Percentiles rank a stretch among this genome's conserved stretches.
Conservation (phyloP, 805 yeast species). For the Ogataea sp. region DNA sequence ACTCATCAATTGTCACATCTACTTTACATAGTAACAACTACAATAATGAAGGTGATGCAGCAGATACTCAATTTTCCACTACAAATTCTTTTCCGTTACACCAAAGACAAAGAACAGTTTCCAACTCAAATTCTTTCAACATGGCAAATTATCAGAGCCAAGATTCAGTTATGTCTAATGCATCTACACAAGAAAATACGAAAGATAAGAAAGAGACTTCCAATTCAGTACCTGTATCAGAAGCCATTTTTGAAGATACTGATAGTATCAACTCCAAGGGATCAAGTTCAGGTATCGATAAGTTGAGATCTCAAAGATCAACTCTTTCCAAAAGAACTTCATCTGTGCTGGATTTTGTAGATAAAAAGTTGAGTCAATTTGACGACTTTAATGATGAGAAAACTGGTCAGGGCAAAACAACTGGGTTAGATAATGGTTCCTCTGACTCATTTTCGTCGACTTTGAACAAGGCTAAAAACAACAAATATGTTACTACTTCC, state of each 20-base stretch:
- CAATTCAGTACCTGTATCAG: neutral
- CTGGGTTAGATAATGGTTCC: constrained; percentile 16
- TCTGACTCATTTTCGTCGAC: constrained; percentile 14
- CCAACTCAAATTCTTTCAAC: constrained; percentile 1
- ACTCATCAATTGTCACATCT: too few relatives aligned
- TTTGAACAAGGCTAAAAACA: constrained; percentile 5
- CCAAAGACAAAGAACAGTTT: constrained; percentile 3
- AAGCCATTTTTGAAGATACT: neutral
- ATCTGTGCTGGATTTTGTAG: constrained; percentile 3
- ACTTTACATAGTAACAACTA: too few relatives aligned
- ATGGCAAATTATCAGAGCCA: constrained; percentile 1
- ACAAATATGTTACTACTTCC: constrained; percentile 29
- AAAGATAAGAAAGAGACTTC: neutral
- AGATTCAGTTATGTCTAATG: constrained; percentile 3
- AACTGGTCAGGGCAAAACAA: constrained; percentile 8
- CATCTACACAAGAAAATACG: neutral
- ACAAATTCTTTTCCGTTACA: too few relatives aligned
- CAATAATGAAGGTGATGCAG: too few relatives aligned
- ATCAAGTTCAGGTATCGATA: constrained; percentile 2
- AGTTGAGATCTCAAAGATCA: constrained; percentile 8
- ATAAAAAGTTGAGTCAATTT: constrained; percentile 3
- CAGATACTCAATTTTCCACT: too few relatives aligned
- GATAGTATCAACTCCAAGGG: constrained; percentile 1
- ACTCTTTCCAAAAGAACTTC: constrained; percentile 8
- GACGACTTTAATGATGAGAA: neutral